phyloP scores from a whole-genome alignment of 164 flowering plant genomes.

The Vitis labrusca region DNA sequence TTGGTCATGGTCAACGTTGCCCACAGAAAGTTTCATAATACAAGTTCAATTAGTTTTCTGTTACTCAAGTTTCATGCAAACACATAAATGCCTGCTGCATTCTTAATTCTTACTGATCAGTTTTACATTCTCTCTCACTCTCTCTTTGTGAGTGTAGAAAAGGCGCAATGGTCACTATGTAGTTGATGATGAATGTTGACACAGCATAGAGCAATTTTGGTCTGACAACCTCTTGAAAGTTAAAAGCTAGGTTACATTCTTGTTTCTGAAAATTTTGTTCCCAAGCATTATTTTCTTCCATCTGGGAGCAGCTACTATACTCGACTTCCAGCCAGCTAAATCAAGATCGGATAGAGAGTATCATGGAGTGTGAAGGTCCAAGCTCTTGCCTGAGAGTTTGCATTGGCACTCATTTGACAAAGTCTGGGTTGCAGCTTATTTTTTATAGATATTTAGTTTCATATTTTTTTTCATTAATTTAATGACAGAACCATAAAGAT shows the following conservation, averaged over 20 bases:
- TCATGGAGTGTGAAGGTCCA: too few relatives aligned
- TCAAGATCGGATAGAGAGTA: not conserved
- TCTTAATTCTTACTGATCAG: not conserved
- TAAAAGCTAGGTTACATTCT: not conserved
- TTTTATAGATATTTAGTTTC: not conserved
- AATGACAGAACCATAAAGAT: not conserved
- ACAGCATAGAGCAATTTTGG: not conserved
- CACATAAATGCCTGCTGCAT: not conserved
- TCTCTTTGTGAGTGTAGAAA: not conserved
- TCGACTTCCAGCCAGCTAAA: not conserved
- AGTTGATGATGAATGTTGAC: not conserved
- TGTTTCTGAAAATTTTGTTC: not conserved
- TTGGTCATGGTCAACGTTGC: not conserved
- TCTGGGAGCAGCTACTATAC: not conserved
- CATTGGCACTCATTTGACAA: not conserved
- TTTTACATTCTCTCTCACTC: not conserved
- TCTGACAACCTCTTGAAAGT: not conserved
- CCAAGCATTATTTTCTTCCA: not conserved
- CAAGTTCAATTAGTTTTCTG: not conserved
- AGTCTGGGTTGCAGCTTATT: not conserved
- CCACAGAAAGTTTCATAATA: not conserved
- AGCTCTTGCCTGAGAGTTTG: too few relatives aligned
- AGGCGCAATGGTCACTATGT: not conserved
- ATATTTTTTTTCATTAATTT: not conserved
- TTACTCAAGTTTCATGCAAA: not conserved